Evolutionary conservation across 2,329 filamentous ascomycete genomes (phyloP).

Genomic region (Amesomyces nigricolor): DNA sequence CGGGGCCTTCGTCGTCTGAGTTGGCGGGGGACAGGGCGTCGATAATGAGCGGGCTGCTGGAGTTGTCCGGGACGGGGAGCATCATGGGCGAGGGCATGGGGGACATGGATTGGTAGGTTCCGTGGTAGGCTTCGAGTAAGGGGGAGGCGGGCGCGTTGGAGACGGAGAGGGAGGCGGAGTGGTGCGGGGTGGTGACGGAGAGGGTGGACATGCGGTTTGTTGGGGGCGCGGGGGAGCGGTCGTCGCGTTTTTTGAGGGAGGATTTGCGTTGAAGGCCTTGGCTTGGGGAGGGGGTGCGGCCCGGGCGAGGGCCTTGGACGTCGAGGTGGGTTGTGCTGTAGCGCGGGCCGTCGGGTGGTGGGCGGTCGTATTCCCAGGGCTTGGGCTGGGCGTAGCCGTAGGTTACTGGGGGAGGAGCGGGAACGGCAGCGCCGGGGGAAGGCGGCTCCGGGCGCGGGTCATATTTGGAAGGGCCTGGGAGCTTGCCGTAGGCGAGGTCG

Average conservation of each 20-base stretch:
- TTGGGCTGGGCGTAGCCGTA: constrained; percentile 32
- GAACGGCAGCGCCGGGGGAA: constrained; percentile 17
- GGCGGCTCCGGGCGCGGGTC: constrained; percentile 21
- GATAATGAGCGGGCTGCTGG: constrained; percentile 34
- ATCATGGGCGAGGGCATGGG: constrained; percentile 85
- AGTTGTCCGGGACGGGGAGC: constrained; percentile 34
- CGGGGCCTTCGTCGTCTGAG: constrained; percentile 43
- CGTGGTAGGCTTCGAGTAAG: constrained; percentile 83
- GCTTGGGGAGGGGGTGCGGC: constrained; percentile 26
- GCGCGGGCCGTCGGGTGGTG: constrained; percentile 27
- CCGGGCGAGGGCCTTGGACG: constrained; percentile 14
- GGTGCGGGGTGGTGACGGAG: constrained; percentile 44
- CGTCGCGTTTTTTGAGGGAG: constrained; percentile 35
- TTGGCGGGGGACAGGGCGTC: constrained; percentile 49
- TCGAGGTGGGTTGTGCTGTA: constrained; percentile 18
- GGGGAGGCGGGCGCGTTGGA: constrained; percentile 69
- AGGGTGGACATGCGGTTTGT: constrained; percentile 48
- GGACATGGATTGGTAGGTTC: constrained; percentile 89
- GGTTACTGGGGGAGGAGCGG: constrained; percentile 12
- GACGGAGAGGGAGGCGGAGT: constrained; percentile 39
- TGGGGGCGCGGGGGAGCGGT: constrained; percentile 45
- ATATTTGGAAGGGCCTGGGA: constrained; percentile 19
- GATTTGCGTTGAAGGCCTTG: constrained; percentile 30
- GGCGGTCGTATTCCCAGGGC: constrained; percentile 37
- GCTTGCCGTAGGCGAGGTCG: constrained; percentile 47